A percentile compares a stretch with the other conserved stretches of the same genome.
Conservation (phyloP, 2,329 filamentous ascomycete species). For the Fusarium clavum region DNA sequence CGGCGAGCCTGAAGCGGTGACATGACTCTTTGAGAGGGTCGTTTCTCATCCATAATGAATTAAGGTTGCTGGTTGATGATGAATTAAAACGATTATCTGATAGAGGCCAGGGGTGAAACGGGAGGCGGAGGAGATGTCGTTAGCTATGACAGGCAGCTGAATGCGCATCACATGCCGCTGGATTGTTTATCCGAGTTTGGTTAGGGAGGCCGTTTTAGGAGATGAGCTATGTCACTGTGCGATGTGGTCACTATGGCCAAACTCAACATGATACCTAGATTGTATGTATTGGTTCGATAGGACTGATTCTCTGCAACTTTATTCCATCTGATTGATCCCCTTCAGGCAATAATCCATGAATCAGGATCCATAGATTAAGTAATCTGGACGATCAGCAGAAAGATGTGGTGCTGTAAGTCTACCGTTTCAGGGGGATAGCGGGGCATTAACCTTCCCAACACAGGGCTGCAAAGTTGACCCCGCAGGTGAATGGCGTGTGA, state of each 20-base stretch:
- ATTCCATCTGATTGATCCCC: background rate
- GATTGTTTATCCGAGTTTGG: slow-evolving; percentile 36
- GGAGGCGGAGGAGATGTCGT: slow-evolving; percentile 28
- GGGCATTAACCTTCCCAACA: slow-evolving; percentile 2
- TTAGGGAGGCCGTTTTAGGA: slow-evolving; percentile 13
- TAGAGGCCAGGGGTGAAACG: slow-evolving; percentile 14
- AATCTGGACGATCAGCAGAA: background rate
- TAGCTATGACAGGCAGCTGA: slow-evolving; percentile 29
- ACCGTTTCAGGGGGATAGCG: slow-evolving; percentile 14
- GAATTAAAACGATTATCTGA: background rate
- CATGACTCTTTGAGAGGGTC: slow-evolving; percentile 35
- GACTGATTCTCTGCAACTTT: background rate
- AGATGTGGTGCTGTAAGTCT: slow-evolving; percentile 19
- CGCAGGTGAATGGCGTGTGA: slow-evolving; percentile 27
- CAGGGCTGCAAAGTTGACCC: slow-evolving; percentile 10
- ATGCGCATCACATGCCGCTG: slow-evolving; percentile 29
- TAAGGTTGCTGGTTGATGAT: background rate
- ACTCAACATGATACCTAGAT: background rate
- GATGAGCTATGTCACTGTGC: slow-evolving; percentile 6
- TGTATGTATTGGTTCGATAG: background rate
- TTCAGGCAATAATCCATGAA: background rate
- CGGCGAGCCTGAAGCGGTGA: slow-evolving; percentile 42
- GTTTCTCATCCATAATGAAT: slow-evolving; percentile 50
- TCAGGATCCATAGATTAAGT: background rate
- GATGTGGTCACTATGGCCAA: background rate